phyloP scores from a whole-genome alignment of 768 basidiomycete genomes.

The Suillus americanus region DNA sequence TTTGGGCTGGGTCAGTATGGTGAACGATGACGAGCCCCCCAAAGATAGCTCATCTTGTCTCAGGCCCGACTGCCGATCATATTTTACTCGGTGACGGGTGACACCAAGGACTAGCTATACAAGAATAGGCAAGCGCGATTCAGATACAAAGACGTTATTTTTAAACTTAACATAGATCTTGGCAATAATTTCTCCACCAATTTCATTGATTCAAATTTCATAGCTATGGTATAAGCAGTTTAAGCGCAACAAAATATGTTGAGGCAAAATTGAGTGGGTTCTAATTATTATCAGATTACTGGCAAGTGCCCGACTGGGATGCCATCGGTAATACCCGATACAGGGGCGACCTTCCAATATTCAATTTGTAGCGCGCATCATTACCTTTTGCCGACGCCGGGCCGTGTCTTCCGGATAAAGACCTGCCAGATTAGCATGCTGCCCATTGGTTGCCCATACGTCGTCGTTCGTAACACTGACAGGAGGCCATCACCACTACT shows the following conservation, averaged over 20 bases:
- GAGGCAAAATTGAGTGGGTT: neutral
- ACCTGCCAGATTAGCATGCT: neutral
- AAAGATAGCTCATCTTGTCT: constrained; percentile 3
- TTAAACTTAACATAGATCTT: neutral
- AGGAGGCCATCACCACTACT: neutral
- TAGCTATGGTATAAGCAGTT: neutral
- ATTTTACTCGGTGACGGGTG: neutral
- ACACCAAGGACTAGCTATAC: neutral
- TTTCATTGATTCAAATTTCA: neutral
- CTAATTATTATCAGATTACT: neutral
- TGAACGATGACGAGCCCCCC: neutral
- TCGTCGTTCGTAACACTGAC: neutral
- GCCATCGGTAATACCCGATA: neutral
- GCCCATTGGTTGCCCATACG: neutral
- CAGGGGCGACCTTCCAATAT: neutral
- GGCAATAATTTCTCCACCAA: neutral
- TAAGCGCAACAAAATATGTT: constrained; percentile 1
- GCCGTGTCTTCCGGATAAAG: constrained; percentile 1
- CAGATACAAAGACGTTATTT: neutral
- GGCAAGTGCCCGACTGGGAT: neutral
- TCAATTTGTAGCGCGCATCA: neutral
- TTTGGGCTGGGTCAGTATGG: neutral
- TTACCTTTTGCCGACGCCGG: neutral
- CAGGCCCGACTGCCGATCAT: constrained; percentile 5
- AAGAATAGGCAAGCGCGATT: neutral